phyloP scores from a whole-genome alignment of 208 protist species.

The Angomonas deanei region DNA sequence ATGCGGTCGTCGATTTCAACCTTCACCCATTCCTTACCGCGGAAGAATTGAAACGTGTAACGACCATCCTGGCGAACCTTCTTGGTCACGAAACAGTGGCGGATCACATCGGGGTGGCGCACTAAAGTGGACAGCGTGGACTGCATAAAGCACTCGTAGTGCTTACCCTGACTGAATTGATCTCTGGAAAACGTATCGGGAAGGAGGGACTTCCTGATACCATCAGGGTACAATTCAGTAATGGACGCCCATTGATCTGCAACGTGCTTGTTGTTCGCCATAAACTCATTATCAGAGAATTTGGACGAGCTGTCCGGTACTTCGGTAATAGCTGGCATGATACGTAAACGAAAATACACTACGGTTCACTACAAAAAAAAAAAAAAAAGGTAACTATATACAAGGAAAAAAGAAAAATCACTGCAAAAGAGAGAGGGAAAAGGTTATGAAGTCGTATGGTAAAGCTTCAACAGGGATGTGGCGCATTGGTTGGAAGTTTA shows the following conservation, averaged over 20 bases:
- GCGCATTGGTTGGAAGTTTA: no score
- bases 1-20: conserved; percentile 80
- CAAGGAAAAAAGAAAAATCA: conserved; percentile 7
- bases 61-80: conserved; percentile 67
- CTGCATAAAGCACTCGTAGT: conserved; percentile 84
- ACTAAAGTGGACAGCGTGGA: conserved; percentile 59
- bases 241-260: conserved; percentile 62
- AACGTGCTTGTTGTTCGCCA: conserved; percentile 48
- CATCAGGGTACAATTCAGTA: conserved; percentile 58
- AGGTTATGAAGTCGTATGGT: neutral
- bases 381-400: neutral
- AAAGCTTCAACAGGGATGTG: no score
- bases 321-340: conserved; percentile 18
- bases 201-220: conserved; percentile 43
- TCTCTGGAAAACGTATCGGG: conserved; percentile 48
- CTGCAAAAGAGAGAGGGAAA: neutral
- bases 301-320: conserved; percentile 45
- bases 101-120: conserved; percentile 63
- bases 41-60: conserved; percentile 84
- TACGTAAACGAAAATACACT: neutral
- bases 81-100: conserved; percentile 76
- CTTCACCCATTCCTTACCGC: conserved; percentile 58
- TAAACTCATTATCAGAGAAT: conserved; percentile 74
- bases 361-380: no score
- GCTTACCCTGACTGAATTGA: conserved; percentile 72